Conservation (phyloP, 306 rosid species). For the Acacia melanoxylon region DNA sequence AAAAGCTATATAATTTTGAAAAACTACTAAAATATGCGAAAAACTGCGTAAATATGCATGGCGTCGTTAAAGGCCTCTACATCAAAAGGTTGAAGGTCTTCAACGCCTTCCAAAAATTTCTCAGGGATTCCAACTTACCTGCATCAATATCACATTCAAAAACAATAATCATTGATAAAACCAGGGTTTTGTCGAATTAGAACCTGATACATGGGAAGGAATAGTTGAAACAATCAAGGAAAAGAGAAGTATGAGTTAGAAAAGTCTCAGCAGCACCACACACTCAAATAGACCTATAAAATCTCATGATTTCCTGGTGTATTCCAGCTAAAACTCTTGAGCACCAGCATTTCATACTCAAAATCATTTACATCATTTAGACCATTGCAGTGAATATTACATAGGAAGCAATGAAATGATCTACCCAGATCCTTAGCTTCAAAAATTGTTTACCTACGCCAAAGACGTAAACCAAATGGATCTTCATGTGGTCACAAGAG, state of each 20-base stretch:
- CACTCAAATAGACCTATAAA: background rate
- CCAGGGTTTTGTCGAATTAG: background rate
- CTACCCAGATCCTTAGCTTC: slow-evolving; percentile 5
- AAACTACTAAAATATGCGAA: no score
- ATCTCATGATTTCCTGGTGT: background rate
- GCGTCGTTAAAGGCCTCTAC: slow-evolving; percentile 92
- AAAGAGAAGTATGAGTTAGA: background rate
- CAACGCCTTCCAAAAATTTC: slow-evolving; percentile 86
- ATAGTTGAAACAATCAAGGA: background rate
- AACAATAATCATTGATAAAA: slow-evolving; percentile 15
- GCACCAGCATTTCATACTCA: slow-evolving; percentile 3
- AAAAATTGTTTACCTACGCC: slow-evolving; percentile 2
- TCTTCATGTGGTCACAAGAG: slow-evolving; percentile 3
- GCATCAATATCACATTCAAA: slow-evolving; percentile 27
- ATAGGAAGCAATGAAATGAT: background rate
- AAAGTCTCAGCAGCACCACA: background rate
- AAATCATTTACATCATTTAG: background rate
- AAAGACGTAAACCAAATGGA: slow-evolving; percentile 6
- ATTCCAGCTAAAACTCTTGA: slow-evolving; percentile 7
- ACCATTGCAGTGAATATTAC: slow-evolving; percentile 9
- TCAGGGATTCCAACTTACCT: slow-evolving; percentile 96
- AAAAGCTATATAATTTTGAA: no score
- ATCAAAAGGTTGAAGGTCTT: slow-evolving; percentile 95
- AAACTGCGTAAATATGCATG: slow-evolving; percentile 55
- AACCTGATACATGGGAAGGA: background rate